These are phyloP conservation scores for Teunomyces kruisii DNA, from an alignment of 805 yeast genomes.

Conservation along the genomic window DNA sequence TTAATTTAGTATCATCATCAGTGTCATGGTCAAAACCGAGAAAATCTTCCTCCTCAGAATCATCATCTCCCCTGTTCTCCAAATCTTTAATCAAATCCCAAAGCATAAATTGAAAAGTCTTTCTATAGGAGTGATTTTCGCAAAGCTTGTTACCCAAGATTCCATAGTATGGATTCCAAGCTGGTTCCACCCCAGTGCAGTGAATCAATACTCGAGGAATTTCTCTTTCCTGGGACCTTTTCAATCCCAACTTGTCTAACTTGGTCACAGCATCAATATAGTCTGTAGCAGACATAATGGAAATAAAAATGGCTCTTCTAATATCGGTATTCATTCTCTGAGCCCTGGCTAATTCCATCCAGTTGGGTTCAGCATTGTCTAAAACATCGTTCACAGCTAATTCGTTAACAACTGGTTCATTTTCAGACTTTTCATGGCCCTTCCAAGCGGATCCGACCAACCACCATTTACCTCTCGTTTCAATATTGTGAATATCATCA, in stretches of 20 bases:
- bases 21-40: slow-evolving; percentile 35
- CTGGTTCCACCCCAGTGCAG: slow-evolving; percentile 79
- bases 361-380: slow-evolving; percentile 76
- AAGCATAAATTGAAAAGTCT: slow-evolving; percentile 81
- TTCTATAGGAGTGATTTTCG: slow-evolving; percentile 68
- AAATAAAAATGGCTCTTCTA: slow-evolving; percentile 89
- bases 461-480: slow-evolving; percentile 97
- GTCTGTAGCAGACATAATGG: slow-evolving; percentile 94
- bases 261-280: slow-evolving; percentile 83
- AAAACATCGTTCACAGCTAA: slow-evolving; percentile 57
- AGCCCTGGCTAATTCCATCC: slow-evolving; percentile 80
- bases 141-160: slow-evolving; percentile 75
- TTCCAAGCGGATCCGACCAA: slow-evolving; percentile 97
- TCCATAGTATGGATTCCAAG: slow-evolving; percentile 88
- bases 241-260: slow-evolving; percentile 74
- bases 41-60: slow-evolving; percentile 43
- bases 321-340: slow-evolving; percentile 96
- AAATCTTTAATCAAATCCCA: slow-evolving; percentile 84
- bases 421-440: slow-evolving; percentile 40
- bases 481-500: slow-evolving; percentile 75
- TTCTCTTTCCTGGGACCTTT: slow-evolving; percentile 78
- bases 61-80: slow-evolving; percentile 50
- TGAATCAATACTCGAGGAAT: slow-evolving; percentile 83
- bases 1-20: slow-evolving; percentile 56
- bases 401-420: slow-evolving; percentile 28